Evolutionary conservation across 106 monocot species (phyloP).

Genomic region (Dendrobium chrysotoxum): DNA sequence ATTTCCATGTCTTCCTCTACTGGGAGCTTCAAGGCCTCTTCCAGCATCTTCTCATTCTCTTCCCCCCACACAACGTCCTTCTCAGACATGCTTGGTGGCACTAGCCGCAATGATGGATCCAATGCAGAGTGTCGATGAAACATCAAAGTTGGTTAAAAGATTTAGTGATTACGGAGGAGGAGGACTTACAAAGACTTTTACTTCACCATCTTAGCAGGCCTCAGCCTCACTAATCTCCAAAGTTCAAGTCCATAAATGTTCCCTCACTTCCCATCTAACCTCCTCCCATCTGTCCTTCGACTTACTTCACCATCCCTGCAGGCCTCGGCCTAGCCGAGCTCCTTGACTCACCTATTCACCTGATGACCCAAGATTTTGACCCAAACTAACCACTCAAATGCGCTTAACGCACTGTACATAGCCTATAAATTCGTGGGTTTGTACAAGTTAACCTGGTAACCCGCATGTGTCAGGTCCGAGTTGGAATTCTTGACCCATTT

Average conservation of each 20-base stretch:
- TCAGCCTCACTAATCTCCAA: no score
- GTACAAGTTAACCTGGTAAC: no score
- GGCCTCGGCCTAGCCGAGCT: conserved; percentile 72
- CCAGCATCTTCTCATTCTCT: conserved; percentile 19
- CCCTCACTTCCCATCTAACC: background rate
- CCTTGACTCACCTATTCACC: conserved; percentile 71
- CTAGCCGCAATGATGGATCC: conserved; percentile 3
- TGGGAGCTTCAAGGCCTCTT: conserved; percentile 30
- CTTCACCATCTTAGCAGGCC: no score
- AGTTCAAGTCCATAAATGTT: background rate
- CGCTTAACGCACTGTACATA: no score
- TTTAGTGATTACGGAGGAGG: background rate
- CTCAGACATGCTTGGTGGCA: conserved; percentile 39
- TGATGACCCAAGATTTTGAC: no score
- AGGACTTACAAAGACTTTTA: no score
- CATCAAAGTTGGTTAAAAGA: background rate
- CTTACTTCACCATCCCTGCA: conserved; percentile 56
- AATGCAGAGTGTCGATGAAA: background rate
- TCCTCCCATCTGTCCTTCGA: background rate
- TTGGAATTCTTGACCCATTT: no score
- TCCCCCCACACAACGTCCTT: conserved; percentile 37
- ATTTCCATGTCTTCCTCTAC: conserved; percentile 33
- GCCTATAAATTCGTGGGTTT: no score
- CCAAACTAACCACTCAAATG: no score
- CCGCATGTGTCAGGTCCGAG: no score